These are phyloP conservation scores for Larix kaempferi DNA, from an alignment of 75 land plant species.

Conservation along the genomic window DNA sequence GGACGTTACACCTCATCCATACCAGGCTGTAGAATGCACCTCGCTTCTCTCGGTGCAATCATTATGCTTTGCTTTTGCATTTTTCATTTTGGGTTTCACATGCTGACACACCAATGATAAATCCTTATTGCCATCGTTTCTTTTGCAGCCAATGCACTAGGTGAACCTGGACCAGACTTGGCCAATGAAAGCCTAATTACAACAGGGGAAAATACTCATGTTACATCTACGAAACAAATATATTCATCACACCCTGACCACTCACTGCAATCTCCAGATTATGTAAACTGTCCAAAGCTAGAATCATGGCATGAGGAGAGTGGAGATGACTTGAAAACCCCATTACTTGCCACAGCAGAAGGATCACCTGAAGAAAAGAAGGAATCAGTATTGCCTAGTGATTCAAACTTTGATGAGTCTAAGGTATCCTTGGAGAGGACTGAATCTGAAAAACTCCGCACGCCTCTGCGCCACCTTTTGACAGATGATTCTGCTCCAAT, in stretches of 20 bases:
- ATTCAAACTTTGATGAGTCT: background rate
- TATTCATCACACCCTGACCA: background rate
- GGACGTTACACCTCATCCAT: too few species aligned
- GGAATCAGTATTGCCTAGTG: background rate
- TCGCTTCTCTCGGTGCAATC: too few species aligned
- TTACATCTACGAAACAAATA: background rate
- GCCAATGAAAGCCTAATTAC: background rate
- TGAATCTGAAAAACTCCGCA: conserved; percentile 2
- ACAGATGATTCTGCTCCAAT: conserved; percentile 5
- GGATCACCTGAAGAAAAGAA: conserved; percentile 3
- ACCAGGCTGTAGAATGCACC: too few species aligned
- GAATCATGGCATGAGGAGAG: conserved; percentile 9
- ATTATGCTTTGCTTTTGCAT: too few species aligned
- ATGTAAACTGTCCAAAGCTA: conserved; percentile 4
- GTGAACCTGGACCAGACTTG: background rate
- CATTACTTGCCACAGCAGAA: conserved; percentile 6
- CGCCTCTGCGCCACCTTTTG: conserved; percentile 1
- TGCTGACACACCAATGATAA: too few species aligned
- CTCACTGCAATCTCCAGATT: conserved; percentile 2
- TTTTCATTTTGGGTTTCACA: too few species aligned
- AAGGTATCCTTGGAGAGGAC: conserved; percentile 1
- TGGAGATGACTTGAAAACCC: conserved; percentile 5
- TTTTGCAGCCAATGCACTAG: background rate
- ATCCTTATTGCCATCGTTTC: background rate
- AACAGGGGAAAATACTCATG: background rate